Evolutionary conservation across 192 early-diverging fungal genomes (phyloP), one percentile per base, ranked within the genome.

Genomic region (Linnemannia schmuckeri): DNA sequence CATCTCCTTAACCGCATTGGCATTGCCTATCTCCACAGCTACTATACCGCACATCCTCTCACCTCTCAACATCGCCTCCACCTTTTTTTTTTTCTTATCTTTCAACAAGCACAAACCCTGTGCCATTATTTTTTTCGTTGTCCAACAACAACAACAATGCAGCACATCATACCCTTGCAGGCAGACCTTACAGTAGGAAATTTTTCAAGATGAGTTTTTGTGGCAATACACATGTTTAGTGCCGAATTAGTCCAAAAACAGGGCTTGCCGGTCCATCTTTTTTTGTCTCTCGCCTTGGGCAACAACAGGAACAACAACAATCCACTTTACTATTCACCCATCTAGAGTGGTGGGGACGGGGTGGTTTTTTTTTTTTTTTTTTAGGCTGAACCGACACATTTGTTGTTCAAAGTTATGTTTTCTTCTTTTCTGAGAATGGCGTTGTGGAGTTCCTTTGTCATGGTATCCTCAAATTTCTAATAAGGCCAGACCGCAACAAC

Each of bases 81-180:
- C 61, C 61, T 66, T 66, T 66, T 30, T 30, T n/a, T 63, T 66
- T 27, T n/a, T 27, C 61, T 66, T 66, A 66, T 66, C 61, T 66
- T 66, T 30, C 55, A 66, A 66, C 3, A 4, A 66, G 61, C 22
- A 33, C 30, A 15, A 27, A 30, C 27, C 27, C 49, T 52, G 49
- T 52, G 20, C 49, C 49, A 52, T 17, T 2, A 4, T 20, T 52
- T 52, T 3, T 52, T 44, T 44, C 2, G 42, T 44, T 52, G 17
- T 22, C 18, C 2, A 5, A 20, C 2, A 66, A 57, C 55, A 52
- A 52, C 49, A 57, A 27, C 24, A 66, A 66, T 66, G 61, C 61
- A 66, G 3, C 17, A 24, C 27, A 66, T 13, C 6, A 13, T 30
- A 66, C 8, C 61, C n/a, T 61, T n/a, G 57, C 9, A 46, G 57